Evolutionary conservation across 2,329 filamentous ascomycete genomes (phyloP), one percentile per base, ranked within the genome.

Genomic region (Penicillium italicum): DNA sequence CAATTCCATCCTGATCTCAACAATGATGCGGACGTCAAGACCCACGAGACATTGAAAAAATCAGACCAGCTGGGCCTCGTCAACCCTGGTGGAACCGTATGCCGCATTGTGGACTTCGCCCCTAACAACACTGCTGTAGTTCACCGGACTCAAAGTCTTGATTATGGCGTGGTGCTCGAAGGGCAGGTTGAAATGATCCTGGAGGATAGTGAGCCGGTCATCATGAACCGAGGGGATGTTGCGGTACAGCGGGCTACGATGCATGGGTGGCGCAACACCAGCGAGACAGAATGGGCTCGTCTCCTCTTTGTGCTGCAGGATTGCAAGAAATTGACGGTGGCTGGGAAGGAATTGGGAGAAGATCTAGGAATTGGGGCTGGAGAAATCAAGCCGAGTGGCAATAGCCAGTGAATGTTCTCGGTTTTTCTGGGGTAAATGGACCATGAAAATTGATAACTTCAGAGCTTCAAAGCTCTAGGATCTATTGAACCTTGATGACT

Each of bases 121-220:
- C 80, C 80, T 0, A 70, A 67, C 3, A 73, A 74, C 37, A 64
- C 68, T 20, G 73, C 72, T 20, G 66, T 77, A 18, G 80, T 82
- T 74, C 82, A 84, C 60, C 76, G 81, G 12, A 83, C 81, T 0
- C 74, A 80, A 60, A 80, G 75, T 37, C 68, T 84, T 3, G 82
- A 84, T 62, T 84, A 80, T 58, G 82, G 80, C 3, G 74, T 83
- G 50, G 75, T 84, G 3, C 62, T 84, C 7, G 81, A 84, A 60
- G 82, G 82, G 1, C 73, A 76, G 61, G 64, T 84, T 28, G 79
- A 82, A 57, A 72, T 83, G 68, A 53, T 77, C 4, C 67, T 84
- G 5, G 82, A 82, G 56, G 76, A 77, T n/a, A 81, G 82, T 1
- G 79, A 79, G 53, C 72, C 66, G 46, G 72, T 73, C 42, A 54